Evolutionary conservation across 352 stramenopile species (phyloP).

Genomic region (Peronospora belbahrii): DNA sequence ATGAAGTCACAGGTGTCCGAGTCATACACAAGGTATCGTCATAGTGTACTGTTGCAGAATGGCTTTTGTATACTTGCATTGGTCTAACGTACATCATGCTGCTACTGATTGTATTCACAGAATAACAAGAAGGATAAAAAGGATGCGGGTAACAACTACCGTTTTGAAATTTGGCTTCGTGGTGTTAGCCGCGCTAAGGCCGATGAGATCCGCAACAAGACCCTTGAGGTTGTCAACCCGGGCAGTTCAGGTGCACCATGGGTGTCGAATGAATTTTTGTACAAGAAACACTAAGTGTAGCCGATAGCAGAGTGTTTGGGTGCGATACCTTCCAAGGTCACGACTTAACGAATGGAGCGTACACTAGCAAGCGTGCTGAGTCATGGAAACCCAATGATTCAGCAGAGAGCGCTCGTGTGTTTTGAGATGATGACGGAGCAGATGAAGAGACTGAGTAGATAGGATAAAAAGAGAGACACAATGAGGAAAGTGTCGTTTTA

Average conservation of each 20-base stretch:
- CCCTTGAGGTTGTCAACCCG: slow-evolving; percentile 62
- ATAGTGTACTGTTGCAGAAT: not conserved
- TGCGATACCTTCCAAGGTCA: not conserved
- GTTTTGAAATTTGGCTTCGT: slow-evolving; percentile 81
- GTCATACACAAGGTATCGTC: slow-evolving; percentile 82
- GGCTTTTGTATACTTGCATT: not conserved
- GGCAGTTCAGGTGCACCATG: slow-evolving; percentile 39
- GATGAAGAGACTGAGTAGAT: slow-evolving; percentile 3
- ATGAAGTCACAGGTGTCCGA: slow-evolving; percentile 87
- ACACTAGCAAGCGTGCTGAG: not conserved
- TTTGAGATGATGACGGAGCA: not conserved
- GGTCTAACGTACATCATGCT: not conserved
- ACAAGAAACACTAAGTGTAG: slow-evolving; percentile 78
- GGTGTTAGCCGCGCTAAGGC: slow-evolving; percentile 46
- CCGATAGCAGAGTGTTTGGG: not conserved
- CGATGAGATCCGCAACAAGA: slow-evolving; percentile 68
- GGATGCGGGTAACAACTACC: slow-evolving; percentile 76
- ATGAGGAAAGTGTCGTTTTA: not conserved
- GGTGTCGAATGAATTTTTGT: slow-evolving; percentile 54
- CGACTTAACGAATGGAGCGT: not conserved
- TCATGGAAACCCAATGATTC: not conserved
- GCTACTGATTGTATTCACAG: slow-evolving; percentile 15
- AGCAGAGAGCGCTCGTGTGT: not conserved
- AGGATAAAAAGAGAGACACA: not conserved
- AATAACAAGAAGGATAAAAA: slow-evolving; percentile 87